Evolutionary conservation across 1,139 yeast species (phyloP), one percentile per base, ranked within the genome.

Genomic region (Suhomyces ambrosiae): DNA sequence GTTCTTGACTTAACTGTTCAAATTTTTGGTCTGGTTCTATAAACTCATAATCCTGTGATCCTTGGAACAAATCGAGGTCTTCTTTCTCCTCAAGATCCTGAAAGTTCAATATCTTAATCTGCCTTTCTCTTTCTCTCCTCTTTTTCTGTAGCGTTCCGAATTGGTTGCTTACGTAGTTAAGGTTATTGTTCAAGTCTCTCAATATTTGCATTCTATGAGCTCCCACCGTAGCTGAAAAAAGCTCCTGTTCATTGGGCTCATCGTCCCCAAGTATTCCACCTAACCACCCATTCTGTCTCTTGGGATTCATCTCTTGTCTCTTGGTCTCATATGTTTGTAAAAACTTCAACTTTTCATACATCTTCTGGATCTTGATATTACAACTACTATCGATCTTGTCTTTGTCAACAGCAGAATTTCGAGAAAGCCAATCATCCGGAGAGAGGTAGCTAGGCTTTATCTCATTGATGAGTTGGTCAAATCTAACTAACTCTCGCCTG

Each of bases 301-400:
- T 45, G 17, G 57, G 45, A 38, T 48, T 36, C 30, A 59, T 32
- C 13, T 54, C 49, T 18, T 58, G 60, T 40, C 82, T 58, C 45
- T 71, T 67, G n/a, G 53, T 51, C 53, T 80, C 85, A 49, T 80
- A 80, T 2, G 61, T 57, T 41, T 76, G 80, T 33, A 79, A 52
- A 30, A 65, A 58, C 49, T 69, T 74, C 35, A 77, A 60, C 52
- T 79, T 74, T 44, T 77, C 76, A 38, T 66, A 67, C 50, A 73
- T 60, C 41, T 73, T 71, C 45, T 77, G 81, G 24, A 79, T 51
- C 49, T 74, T 73, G 21, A 68, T 54, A 41, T 77, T 71, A 31
- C 78, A 66, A 42, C 79, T 82, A 40, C 76, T 74, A 43, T 79
- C 85, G 19, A 80, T 65, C 30, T 71, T 69, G 45, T 77, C 76